Percentiles rank a stretch among this genome's conserved stretches.
These are phyloP conservation scores for Paspalum notatum DNA, from an alignment of 176 grass and related monocot genomes.

Conservation along the genomic window DNA sequence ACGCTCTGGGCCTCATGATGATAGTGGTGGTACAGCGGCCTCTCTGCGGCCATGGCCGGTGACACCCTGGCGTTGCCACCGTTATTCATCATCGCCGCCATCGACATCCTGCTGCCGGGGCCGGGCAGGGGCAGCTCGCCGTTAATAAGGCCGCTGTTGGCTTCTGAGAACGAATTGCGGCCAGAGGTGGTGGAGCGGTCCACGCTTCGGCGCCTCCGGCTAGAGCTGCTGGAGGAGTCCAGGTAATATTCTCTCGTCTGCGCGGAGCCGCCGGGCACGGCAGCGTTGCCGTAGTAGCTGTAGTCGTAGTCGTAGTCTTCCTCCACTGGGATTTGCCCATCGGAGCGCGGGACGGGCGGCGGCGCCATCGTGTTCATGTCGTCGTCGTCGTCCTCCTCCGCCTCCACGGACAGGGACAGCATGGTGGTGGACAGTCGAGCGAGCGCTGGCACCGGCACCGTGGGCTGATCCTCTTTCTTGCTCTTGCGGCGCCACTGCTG, in stretches of 20 bases:
- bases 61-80: constrained; percentile 82
- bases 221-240: constrained; percentile 77
- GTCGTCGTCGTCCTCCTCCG: constrained; percentile 17
- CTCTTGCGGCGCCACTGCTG: constrained; percentile 78
- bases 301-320: constrained; percentile 28
- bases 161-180: constrained; percentile 51
- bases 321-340: constrained; percentile 76
- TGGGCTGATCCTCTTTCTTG: constrained; percentile 51
- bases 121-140: constrained; percentile 28
- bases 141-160: not conserved
- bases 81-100: not conserved
- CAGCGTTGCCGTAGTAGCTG: not conserved
- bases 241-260: constrained; percentile 96
- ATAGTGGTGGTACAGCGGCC: constrained; percentile 43
- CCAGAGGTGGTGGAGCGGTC: constrained; percentile 63
- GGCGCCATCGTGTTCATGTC: not conserved
- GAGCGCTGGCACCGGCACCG: constrained; percentile 28
- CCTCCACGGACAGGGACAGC: constrained; percentile 50
- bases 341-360: constrained; percentile 46
- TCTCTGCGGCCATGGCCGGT: constrained; percentile 49
- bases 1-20: constrained; percentile 27
- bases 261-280: constrained; percentile 55
- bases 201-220: constrained; percentile 74
- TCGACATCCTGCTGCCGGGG: too few relatives aligned
- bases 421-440: constrained; percentile 42